Percentiles rank a stretch among this genome's conserved stretches.
phyloP scores from a whole-genome alignment of 352 stramenopile species.

The Phytophthora sojae region DNA sequence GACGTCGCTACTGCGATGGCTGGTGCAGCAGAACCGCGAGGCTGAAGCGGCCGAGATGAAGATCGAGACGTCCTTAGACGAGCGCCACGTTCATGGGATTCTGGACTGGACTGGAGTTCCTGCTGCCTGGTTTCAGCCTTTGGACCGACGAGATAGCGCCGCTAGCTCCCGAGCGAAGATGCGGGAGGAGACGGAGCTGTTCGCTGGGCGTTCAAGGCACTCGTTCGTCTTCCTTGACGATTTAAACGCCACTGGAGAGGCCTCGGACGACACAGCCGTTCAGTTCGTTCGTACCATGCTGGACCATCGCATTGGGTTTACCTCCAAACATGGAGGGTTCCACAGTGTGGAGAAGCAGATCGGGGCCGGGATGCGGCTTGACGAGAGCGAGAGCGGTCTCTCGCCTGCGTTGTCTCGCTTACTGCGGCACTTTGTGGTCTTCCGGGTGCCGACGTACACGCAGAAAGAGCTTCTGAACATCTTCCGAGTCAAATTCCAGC shows the following conservation, averaged over 20 bases:
- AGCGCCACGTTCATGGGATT: constrained; percentile 43
- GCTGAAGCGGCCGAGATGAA: constrained; percentile 49
- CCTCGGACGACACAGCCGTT: constrained; percentile 19
- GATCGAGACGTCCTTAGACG: constrained; percentile 57
- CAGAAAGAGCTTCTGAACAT: constrained; percentile 57
- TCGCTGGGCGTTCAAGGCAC: constrained; percentile 29
- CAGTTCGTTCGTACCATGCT: constrained; percentile 62
- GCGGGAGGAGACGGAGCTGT: constrained; percentile 52
- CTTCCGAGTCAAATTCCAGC: constrained; percentile 55
- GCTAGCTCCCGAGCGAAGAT: constrained; percentile 30
- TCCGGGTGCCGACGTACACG: constrained; percentile 51
- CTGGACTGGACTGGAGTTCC: constrained; percentile 61
- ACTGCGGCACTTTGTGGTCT: constrained; percentile 59
- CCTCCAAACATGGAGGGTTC: constrained; percentile 38
- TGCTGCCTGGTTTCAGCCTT: constrained; percentile 47
- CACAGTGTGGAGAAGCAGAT: constrained; percentile 44
- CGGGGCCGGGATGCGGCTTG: constrained; percentile 46
- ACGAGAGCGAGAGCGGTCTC: neutral
- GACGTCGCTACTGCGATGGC: constrained; percentile 52
- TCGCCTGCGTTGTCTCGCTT: constrained; percentile 30
- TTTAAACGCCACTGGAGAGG: constrained; percentile 26
- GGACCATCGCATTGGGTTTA: constrained; percentile 54
- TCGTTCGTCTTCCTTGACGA: constrained; percentile 73
- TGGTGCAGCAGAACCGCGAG: constrained; percentile 47
- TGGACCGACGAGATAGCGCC: constrained; percentile 5